phyloP scores from a whole-genome alignment of 2,329 filamentous ascomycete species.

The Diaporthe caulivora region DNA sequence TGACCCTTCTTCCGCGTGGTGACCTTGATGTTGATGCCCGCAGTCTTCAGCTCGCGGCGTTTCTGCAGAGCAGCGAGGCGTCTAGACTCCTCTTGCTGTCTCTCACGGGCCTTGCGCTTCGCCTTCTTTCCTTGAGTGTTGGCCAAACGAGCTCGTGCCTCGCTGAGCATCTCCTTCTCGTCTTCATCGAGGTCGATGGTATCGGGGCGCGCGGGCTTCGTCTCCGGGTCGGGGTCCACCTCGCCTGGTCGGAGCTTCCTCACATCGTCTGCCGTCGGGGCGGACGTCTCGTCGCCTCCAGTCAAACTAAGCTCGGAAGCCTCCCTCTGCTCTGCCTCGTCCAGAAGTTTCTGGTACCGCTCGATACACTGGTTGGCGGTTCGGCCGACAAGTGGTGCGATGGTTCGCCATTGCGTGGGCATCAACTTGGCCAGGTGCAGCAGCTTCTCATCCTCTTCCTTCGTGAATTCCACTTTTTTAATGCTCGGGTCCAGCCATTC shows the following conservation, averaged over 20 bases:
- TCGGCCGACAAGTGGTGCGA: conserved; percentile 94
- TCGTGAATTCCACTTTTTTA: conserved; percentile 98
- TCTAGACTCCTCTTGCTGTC: conserved; percentile 94
- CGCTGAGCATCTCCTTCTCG: conserved; percentile 99
- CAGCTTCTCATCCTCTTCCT: conserved; percentile 98
- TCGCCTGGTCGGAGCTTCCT: conserved; percentile 90
- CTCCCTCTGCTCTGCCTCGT: conserved; percentile 94
- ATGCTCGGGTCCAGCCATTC: conserved; percentile 99
- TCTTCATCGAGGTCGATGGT: conserved; percentile 99
- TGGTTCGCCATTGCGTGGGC: conserved; percentile 99
- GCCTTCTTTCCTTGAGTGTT: conserved; percentile 99
- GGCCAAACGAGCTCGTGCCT: conserved; percentile 93
- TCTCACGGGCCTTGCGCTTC: conserved; percentile 95
- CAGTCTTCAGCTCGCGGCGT: conserved; percentile 94
- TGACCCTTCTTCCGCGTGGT: conserved; percentile 91
- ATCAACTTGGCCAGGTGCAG: conserved; percentile 97
- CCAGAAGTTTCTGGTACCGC: conserved; percentile 94
- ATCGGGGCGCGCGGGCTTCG: conserved; percentile 93
- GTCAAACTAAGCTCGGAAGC: conserved; percentile 83
- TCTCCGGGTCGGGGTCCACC: conserved; percentile 96
- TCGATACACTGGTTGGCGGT: conserved; percentile 98
- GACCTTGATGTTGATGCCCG: conserved; percentile 98
- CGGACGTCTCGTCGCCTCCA: conserved; percentile 87
- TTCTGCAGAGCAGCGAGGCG: conserved; percentile 93
- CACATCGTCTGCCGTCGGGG: conserved; percentile 93